These are phyloP conservation scores for Plasmodium cynomolgi DNA, from an alignment of 169 alveolate species.

Conservation along the genomic window DNA sequence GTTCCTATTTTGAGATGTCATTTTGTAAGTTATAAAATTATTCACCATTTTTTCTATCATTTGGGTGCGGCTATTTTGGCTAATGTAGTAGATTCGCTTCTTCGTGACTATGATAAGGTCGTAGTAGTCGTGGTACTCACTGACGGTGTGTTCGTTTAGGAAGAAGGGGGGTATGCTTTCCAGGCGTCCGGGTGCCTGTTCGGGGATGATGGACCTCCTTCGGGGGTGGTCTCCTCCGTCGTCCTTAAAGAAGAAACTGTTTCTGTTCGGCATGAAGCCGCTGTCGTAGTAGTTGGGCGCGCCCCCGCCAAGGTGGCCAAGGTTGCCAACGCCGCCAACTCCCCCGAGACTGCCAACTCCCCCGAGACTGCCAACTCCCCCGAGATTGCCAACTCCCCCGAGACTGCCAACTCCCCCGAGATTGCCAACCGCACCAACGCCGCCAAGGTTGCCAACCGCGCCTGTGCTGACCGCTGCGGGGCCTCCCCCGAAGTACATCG, in stretches of 20 bases:
- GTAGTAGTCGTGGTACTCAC: conserved; percentile 68
- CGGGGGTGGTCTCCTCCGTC: not conserved
- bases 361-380: not conserved
- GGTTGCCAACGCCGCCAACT: not conserved
- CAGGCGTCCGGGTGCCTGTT: not conserved
- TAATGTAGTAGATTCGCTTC: conserved; percentile 48
- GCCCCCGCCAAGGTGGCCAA: not conserved
- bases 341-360: not conserved
- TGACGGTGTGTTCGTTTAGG: conserved; percentile 60
- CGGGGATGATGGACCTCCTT: not conserved
- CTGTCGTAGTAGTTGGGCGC: not conserved
- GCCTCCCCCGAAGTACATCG: not conserved
- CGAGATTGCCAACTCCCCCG: too few species aligned
- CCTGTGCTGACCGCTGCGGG: not conserved
- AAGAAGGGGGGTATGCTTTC: conserved; percentile 68
- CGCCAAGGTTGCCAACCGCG: not conserved
- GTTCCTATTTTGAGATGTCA: conserved; percentile 37
- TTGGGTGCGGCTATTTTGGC: conserved; percentile 38
- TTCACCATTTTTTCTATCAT: conserved; percentile 66
- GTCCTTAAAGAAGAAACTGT: not conserved
- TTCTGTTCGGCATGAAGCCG: not conserved
- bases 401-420: too few species aligned
- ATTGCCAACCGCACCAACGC: too few species aligned
- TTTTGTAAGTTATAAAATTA: conserved; percentile 8
- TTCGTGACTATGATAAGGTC: conserved; percentile 49